These are phyloP conservation scores for Neurospora terricola DNA, from an alignment of 495 filamentous ascomycete genomes.

Conservation along the genomic window DNA sequence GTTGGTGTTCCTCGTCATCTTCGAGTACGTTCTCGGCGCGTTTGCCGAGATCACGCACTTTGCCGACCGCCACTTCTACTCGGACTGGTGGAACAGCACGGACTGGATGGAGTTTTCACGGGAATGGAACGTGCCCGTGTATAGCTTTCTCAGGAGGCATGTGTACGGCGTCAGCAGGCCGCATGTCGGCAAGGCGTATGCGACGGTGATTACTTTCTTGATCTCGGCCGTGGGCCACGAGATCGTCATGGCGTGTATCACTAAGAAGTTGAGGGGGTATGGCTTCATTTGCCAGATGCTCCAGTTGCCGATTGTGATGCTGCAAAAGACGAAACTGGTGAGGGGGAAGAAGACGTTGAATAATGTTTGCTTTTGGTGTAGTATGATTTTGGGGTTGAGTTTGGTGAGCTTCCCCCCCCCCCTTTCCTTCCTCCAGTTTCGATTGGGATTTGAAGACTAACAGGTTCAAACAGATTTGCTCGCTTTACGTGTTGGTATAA, in stretches of 20 bases:
- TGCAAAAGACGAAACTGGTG: conserved; percentile 73
- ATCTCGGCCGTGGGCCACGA: conserved; percentile 86
- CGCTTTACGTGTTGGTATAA: conserved; percentile 42
- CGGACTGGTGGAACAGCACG: conserved; percentile 89
- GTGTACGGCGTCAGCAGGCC: conserved; percentile 76
- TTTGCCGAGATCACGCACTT: conserved; percentile 94
- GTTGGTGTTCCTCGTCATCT: conserved; percentile 92
- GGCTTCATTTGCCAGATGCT: conserved; percentile 93
- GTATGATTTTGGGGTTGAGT: conserved; percentile 84
- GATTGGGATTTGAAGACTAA: not conserved
- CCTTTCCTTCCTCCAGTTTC: not conserved
- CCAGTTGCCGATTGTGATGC: conserved; percentile 85
- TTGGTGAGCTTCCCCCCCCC: conserved; percentile 51
- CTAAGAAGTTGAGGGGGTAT: conserved; percentile 91
- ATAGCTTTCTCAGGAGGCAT: conserved; percentile 90
- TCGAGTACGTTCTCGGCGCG: conserved; percentile 91
- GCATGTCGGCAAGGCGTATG: conserved; percentile 64
- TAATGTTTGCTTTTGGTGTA: conserved; percentile 90
- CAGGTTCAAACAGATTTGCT: too few relatives aligned
- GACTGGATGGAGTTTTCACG: conserved; percentile 94
- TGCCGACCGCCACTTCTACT: conserved; percentile 90
- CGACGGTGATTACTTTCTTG: conserved; percentile 86
- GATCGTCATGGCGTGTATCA: conserved; percentile 95
- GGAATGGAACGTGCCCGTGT: conserved; percentile 98
- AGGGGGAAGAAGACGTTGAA: conserved; percentile 68